Evolutionary conservation across 768 basidiomycete genomes (phyloP).

Genomic region (Nidularia sp.): DNA sequence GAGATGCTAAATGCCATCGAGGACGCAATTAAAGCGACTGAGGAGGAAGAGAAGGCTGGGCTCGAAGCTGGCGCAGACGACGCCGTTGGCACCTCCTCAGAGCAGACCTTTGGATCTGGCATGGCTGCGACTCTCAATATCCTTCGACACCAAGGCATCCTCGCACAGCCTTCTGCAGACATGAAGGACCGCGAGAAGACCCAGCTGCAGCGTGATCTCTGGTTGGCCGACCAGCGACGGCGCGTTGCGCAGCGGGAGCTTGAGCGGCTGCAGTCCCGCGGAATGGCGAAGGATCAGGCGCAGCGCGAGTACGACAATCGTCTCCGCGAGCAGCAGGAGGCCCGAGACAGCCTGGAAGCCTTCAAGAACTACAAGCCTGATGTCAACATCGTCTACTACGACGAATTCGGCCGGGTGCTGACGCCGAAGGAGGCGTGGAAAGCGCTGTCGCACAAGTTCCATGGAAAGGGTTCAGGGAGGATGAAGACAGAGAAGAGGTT

Average conservation of each 20-base stretch:
- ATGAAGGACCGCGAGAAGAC: constrained; percentile 72
- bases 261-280: constrained; percentile 72
- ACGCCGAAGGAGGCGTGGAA: constrained; percentile 99
- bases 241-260: constrained; percentile 75
- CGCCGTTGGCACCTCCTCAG: constrained; percentile 56
- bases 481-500: constrained; percentile 96
- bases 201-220: constrained; percentile 82
- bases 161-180: constrained; percentile 62
- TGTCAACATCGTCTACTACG: constrained; percentile 93
- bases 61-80: constrained; percentile 11
- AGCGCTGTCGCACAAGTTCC: constrained; percentile 95
- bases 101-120: constrained; percentile 78
- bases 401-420: constrained; percentile 86
- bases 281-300: constrained; percentile 86
- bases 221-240: constrained; percentile 83
- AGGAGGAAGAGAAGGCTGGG: constrained; percentile 45
- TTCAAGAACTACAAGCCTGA: constrained; percentile 97
- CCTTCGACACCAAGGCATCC: constrained; percentile 87
- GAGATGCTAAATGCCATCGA: constrained; percentile 79
- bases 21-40: constrained; percentile 58
- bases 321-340: constrained; percentile 86
- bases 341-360: constrained; percentile 70
- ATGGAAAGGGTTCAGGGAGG: constrained; percentile 94
- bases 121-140: constrained; percentile 88
- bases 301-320: constrained; percentile 94